These are phyloP conservation scores for Boletus tylopilopsis DNA, from an alignment of 768 basidiomycete species.

Conservation along the genomic window DNA sequence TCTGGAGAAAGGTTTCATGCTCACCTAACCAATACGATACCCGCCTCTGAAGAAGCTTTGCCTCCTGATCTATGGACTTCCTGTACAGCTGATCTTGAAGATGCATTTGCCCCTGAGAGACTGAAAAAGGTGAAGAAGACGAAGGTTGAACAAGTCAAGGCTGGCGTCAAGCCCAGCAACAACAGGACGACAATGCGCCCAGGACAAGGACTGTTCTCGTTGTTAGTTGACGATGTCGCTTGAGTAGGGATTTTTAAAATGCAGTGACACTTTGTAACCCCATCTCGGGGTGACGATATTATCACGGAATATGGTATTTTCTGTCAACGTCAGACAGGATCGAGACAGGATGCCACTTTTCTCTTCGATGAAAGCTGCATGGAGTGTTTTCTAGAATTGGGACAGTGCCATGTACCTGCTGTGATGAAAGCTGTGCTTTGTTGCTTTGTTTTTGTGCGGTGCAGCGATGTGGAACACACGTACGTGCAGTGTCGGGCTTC, in stretches of 20 bases:
- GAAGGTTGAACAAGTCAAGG: constrained; percentile 15
- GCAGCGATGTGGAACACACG: too few relatives aligned
- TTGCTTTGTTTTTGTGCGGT: too few relatives aligned
- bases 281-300: too few relatives aligned
- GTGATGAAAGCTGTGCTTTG: too few relatives aligned
- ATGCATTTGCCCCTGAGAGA: constrained; percentile 46
- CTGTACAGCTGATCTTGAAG: constrained; percentile 42
- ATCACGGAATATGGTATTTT: too few relatives aligned
- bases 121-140: constrained; percentile 43
- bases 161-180: constrained; percentile 22
- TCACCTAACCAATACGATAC: constrained; percentile 36
- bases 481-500: too few relatives aligned
- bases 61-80: constrained; percentile 44
- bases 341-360: too few relatives aligned
- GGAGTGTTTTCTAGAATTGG: too few relatives aligned
- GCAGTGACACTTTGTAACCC: neutral
- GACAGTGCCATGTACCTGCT: too few relatives aligned
- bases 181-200: constrained; percentile 4
- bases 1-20: constrained; percentile 62
- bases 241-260: constrained; percentile 15
- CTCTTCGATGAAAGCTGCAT: too few relatives aligned
- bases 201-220: constrained; percentile 33
- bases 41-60: constrained; percentile 20
- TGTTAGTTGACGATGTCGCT: constrained; percentile 39
- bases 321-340: too few relatives aligned